phyloP scores from a whole-genome alignment of 768 basidiomycete species.

The Hirschioporus abietinus region DNA sequence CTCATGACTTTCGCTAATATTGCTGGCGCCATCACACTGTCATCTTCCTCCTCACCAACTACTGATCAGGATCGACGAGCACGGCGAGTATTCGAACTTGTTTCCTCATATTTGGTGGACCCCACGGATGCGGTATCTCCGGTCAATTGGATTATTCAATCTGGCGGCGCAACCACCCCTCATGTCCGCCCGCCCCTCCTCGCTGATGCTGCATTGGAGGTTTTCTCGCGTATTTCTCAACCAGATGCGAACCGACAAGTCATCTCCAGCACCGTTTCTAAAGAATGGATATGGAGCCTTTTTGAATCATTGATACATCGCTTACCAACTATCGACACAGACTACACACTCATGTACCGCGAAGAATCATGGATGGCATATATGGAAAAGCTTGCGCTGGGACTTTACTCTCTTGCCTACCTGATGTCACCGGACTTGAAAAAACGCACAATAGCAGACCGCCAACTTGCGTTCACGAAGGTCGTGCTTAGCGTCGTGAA shows the following conservation, averaged over 20 bases:
- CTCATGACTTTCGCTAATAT: conserved; percentile 65
- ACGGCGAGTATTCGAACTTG: conserved; percentile 54
- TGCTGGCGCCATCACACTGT: conserved; percentile 45
- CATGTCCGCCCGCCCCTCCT: conserved; percentile 50
- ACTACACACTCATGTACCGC: conserved; percentile 60
- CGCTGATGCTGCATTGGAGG: conserved; percentile 76
- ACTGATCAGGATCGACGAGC: conserved; percentile 40
- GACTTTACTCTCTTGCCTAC: conserved; percentile 85
- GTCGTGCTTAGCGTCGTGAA: conserved; percentile 71
- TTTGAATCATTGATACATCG: conserved; percentile 74
- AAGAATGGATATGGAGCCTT: conserved; percentile 50
- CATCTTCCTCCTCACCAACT: conserved; percentile 33
- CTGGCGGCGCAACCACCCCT: conserved; percentile 35
- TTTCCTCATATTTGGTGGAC: conserved; percentile 75
- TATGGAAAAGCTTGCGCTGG: conserved; percentile 72
- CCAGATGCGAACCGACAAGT: conserved; percentile 74
- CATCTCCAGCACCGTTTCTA: conserved; percentile 56
- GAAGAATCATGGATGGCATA: conserved; percentile 69
- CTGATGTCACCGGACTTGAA: conserved; percentile 74
- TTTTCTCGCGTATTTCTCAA: conserved; percentile 74
- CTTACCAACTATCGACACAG: conserved; percentile 73
- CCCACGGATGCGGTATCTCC: conserved; percentile 62
- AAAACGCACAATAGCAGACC: conserved; percentile 58
- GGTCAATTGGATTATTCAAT: conserved; percentile 48
- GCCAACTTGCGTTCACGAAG: conserved; percentile 58